Base-by-base conservation (phyloP, 169 alveolate genomes). In the Plasmodium relictum region DNA sequence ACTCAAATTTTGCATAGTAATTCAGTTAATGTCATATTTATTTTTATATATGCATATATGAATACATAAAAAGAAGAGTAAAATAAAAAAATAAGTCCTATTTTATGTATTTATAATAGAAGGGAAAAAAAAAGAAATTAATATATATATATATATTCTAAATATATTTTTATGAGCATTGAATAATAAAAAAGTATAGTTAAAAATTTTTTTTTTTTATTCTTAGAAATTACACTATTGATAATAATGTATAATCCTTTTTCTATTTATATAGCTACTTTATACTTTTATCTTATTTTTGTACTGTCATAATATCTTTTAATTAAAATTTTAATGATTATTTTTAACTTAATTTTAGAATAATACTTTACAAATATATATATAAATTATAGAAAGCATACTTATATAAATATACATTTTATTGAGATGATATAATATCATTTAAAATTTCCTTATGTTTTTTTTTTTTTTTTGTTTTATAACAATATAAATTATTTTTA, bases 271-370 rank as follows among this genome's bases (percentile, higher is more conserved):
- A 3, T 12, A 37, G 0, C 7, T 80, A 24, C 6, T 37, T 54
- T 56, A 16, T 9, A 26, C n/a, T 22, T 52, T 56, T 26, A 66
- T 74, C 7, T 62, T 61, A 31, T 56, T 26, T 20, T 54, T 66
- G 90, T 68, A 20, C 41, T 41, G 20, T 5, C 22, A 69, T 68
- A 76, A 63, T 45, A 44, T 76, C 78, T 80, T 80, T 80, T 44
- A 80, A 80, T 68, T 61, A 66, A 80, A 41, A 39, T 45, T 54
- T 80, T 26, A 80, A 80, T 80, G 16, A 78, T 65, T 65, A 26
- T 41, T 50, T 78, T 44, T 39, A 66, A 18, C 39, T 26, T 31
- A 45, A 44, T 74, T 74, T 50, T 62, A 44, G 74, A 62, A 63
- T 37, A 56, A 62, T 39, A 14, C 20, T 31, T 58, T 50, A 31